Evolutionary conservation across 106 monocot genomes (phyloP), one percentile per base, ranked within the genome.

Genomic region (Acorus gramineus): DNA sequence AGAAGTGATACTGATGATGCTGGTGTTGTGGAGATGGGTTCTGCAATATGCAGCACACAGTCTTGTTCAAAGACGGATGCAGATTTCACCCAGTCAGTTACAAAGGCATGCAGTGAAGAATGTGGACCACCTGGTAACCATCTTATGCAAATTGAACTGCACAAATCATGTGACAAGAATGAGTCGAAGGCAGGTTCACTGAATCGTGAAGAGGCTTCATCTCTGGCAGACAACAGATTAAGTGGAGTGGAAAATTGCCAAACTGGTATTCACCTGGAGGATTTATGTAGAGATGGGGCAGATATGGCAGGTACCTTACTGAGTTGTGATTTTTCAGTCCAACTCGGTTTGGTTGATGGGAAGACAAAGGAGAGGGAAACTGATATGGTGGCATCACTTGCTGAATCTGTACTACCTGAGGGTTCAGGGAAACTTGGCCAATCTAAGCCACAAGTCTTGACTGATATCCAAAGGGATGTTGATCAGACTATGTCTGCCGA

Each of bases 1-100:
- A 83, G 71, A 57, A 79, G 83, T 59, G 83, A 81, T 52, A 79
- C 77, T 3, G 93, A 90, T 72, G 90, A 87, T 70, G 78, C 70
- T 59, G 78, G 72, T 64, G 76, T 66, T 65, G 75, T 61, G 44
- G 92, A 85, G 61, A 82, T 84, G 70, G 86, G 84, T 71, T 86
- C 81, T 8, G 78, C 81, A 28, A 75, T 86, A 42, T 79, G 94
- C 50, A 86, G 76, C 62, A 80, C 69, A 10, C 82, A 89, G n/a
- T 89, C 85, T 4, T 85, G 78, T 63, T 82, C 83, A 5, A 86
- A 83, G 61, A 49, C 74, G 44, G 85, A 79, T 68, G 60, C 10
- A 6, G 82, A 93, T 13, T 63, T 75, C 28, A 73, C 69, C 6
- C 64, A 68, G 50, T 70, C 76, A 11, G 50, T 48, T 11, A 61